These are phyloP conservation scores for Apophysomyces trapeziformis DNA, from an alignment of 371 early-diverging fungal species.

Conservation along the genomic window DNA sequence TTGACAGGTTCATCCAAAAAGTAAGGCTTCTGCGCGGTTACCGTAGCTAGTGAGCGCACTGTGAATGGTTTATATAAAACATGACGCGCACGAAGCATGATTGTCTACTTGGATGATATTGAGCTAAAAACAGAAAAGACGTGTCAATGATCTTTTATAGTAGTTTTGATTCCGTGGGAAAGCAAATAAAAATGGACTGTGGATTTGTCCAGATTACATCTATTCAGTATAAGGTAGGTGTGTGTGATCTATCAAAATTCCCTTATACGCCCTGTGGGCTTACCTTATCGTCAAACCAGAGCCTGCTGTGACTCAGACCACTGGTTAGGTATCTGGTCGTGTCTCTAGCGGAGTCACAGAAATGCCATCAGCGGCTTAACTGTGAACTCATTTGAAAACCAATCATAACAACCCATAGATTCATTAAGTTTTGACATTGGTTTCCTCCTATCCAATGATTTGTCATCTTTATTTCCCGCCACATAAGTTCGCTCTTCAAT, in stretches of 20 bases:
- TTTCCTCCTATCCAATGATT: too few relatives aligned
- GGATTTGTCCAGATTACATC: not conserved
- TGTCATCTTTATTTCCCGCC: too few relatives aligned
- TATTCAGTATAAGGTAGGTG: constrained; percentile 8
- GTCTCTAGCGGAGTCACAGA: too few relatives aligned
- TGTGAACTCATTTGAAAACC: too few relatives aligned
- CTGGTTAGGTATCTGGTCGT: too few relatives aligned
- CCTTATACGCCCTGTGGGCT: constrained; percentile 1
- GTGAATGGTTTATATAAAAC: not conserved
- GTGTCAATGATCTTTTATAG: not conserved
- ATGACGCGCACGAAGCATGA: constrained; percentile 6
- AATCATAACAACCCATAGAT: too few relatives aligned
- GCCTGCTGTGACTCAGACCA: too few relatives aligned
- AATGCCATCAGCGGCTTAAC: too few relatives aligned
- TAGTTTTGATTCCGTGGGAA: not conserved
- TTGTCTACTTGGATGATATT: not conserved
- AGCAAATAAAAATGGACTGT: not conserved
- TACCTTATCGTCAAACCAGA: not conserved
- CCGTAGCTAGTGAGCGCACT: constrained; percentile 7
- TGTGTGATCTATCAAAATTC: not conserved
- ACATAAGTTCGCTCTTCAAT: too few relatives aligned
- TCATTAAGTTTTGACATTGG: too few relatives aligned
- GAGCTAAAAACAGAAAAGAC: not conserved
- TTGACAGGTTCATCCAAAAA: constrained; percentile 45
- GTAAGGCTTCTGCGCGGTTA: constrained; percentile 18